Conservation (phyloP, 1,284 basidiomycete species). For the Chalciporus sp. region DNA sequence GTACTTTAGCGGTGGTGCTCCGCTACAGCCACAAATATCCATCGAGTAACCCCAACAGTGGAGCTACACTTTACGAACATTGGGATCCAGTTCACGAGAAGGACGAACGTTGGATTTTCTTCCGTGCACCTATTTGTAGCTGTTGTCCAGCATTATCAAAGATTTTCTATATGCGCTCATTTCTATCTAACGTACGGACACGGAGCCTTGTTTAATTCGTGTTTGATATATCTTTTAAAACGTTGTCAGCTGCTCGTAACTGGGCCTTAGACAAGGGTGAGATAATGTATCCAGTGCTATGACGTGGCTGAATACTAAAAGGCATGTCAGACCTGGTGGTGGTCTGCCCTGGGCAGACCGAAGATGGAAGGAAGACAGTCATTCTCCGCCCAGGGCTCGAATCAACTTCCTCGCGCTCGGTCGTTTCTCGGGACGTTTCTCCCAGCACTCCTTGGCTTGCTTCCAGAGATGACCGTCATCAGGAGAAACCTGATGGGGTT, state of each 20-base stretch:
- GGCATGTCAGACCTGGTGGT: too few relatives aligned
- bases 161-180: slow-evolving; percentile 14
- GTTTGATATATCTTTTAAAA: slow-evolving; percentile 9
- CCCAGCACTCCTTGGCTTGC: slow-evolving; percentile 14
- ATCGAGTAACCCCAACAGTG: slow-evolving; percentile 43
- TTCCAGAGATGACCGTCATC: slow-evolving; percentile 20
- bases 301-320: too few relatives aligned
- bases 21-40: slow-evolving; percentile 48
- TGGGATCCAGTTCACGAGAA: slow-evolving; percentile 7
- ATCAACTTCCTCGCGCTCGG: slow-evolving; percentile 16
- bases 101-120: slow-evolving; percentile 1
- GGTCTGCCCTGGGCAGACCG: neutral
- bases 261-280: neutral
- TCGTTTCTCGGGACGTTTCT: slow-evolving; percentile 6
- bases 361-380: neutral
- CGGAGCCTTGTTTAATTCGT: slow-evolving; percentile 22
- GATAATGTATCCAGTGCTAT: too few relatives aligned
- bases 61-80: slow-evolving; percentile 5
- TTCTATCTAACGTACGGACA: slow-evolving; percentile 23
- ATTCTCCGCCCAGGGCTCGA: neutral
- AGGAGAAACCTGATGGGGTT: slow-evolving; percentile 8
- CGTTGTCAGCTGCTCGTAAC: neutral
- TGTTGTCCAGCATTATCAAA: neutral
- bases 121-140: neutral
- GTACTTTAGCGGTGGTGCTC: slow-evolving; percentile 35